phyloP scores from a whole-genome alignment of 257 asterid genomes.

The Cinchona pubescens region DNA sequence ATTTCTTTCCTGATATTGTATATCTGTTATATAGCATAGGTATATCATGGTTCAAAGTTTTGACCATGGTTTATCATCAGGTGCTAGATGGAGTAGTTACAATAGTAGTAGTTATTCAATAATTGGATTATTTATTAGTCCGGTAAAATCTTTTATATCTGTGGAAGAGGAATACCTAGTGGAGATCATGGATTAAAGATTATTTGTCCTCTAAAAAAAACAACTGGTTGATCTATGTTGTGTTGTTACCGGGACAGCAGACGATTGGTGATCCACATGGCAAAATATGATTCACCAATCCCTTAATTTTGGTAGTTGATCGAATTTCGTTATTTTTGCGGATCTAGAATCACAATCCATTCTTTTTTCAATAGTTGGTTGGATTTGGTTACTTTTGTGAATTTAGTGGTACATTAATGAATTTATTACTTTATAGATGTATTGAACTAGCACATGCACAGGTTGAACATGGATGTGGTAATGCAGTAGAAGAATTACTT shows the following conservation, averaged over 20 bases:
- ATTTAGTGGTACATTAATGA: too few relatives aligned
- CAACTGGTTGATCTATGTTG: not conserved
- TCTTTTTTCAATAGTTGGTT: too few relatives aligned
- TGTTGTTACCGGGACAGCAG: not conserved
- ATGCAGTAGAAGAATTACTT: not conserved
- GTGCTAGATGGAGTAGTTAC: slow-evolving; percentile 13
- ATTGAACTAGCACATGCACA: not conserved
- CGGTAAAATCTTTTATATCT: not conserved
- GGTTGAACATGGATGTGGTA: not conserved
- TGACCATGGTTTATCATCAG: slow-evolving; percentile 1
- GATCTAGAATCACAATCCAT: too few relatives aligned
- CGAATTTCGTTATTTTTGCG: too few relatives aligned
- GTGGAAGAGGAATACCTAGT: not conserved
- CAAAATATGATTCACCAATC: too few relatives aligned
- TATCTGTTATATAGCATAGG: slow-evolving; percentile 9
- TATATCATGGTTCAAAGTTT: slow-evolving; percentile 2
- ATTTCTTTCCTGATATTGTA: not conserved
- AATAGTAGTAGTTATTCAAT: not conserved
- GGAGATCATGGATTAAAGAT: not conserved
- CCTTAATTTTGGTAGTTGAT: too few relatives aligned
- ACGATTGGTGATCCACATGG: not conserved
- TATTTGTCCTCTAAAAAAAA: too few relatives aligned
- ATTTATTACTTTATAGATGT: too few relatives aligned
- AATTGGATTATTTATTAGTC: not conserved
- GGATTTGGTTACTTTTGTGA: too few relatives aligned